These are phyloP conservation scores for Suaeda aralocaspica DNA, from an alignment of 148 eudicot genomes.

Conservation along the genomic window DNA sequence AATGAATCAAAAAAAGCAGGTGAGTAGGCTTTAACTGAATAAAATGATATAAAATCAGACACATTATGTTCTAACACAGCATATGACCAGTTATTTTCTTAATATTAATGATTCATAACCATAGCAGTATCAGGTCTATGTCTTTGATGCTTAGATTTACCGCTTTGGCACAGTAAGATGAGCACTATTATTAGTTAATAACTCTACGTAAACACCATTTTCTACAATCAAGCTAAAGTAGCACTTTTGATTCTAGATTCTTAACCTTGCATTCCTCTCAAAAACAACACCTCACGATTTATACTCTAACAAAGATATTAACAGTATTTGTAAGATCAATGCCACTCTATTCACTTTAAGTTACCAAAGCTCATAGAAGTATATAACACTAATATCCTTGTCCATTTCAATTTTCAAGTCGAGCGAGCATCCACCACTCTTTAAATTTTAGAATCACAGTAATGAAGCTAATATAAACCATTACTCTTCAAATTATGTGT, in stretches of 20 bases:
- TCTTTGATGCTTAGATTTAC: no score
- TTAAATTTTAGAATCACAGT: neutral
- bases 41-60: neutral
- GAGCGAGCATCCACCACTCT: neutral
- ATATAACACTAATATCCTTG: no score
- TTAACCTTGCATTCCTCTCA: no score
- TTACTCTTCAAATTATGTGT: neutral
- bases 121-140: neutral
- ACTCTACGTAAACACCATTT: no score
- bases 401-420: neutral
- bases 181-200: no score
- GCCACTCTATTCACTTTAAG: neutral
- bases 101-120: neutral
- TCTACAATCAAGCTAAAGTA: no score
- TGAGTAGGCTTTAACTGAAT: neutral
- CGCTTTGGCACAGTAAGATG: no score
- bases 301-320: no score
- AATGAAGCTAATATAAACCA: no score
- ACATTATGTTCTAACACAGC: neutral
- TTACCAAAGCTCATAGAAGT: no score
- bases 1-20: constrained; percentile 13
- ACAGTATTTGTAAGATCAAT: neutral
- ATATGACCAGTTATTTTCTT: neutral
- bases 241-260: no score
- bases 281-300: no score